Evolutionary conservation across 2,329 filamentous ascomycete genomes (phyloP).

Genomic region (Amauroascus niger): DNA sequence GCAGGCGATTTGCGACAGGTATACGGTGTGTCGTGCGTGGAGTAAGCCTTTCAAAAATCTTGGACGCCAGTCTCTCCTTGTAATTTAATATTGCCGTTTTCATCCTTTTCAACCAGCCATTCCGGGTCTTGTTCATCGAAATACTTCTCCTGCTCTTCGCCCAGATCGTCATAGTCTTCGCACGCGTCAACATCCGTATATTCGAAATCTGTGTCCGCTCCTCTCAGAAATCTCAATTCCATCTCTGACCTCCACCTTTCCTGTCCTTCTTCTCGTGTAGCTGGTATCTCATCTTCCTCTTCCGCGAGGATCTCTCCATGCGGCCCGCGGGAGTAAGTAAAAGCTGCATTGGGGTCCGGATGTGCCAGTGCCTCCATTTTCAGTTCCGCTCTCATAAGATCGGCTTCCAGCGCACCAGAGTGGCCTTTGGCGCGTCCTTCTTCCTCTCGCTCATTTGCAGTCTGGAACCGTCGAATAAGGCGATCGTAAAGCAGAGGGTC

Average conservation of each 20-base stretch:
- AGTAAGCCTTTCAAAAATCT: constrained; percentile 48
- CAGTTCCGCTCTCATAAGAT: constrained; percentile 65
- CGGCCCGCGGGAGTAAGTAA: constrained; percentile 43
- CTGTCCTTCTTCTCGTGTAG: constrained; percentile 56
- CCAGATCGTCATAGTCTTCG: constrained; percentile 59
- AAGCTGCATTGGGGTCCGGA: constrained; percentile 42
- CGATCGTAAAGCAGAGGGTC: constrained; percentile 77
- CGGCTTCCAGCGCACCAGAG: constrained; percentile 66
- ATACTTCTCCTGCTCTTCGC: constrained; percentile 61
- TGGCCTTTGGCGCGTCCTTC: constrained; percentile 68
- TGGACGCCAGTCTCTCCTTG: constrained; percentile 61
- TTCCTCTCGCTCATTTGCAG: constrained; percentile 59
- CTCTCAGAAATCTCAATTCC: constrained; percentile 62
- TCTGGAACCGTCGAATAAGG: constrained; percentile 67
- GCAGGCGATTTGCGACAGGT: not conserved
- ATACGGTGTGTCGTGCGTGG: not conserved
- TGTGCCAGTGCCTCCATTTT: constrained; percentile 56
- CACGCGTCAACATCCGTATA: constrained; percentile 61
- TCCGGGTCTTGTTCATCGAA: constrained; percentile 69
- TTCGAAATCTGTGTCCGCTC: constrained; percentile 68
- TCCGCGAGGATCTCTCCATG: constrained; percentile 50
- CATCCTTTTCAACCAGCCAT: constrained; percentile 47
- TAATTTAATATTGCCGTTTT: constrained; percentile 23
- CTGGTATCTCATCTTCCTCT: constrained; percentile 48
- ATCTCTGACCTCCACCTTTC: constrained; percentile 64